phyloP scores from a whole-genome alignment of 352 stramenopile species.

The Phytophthora hybrid region DNA sequence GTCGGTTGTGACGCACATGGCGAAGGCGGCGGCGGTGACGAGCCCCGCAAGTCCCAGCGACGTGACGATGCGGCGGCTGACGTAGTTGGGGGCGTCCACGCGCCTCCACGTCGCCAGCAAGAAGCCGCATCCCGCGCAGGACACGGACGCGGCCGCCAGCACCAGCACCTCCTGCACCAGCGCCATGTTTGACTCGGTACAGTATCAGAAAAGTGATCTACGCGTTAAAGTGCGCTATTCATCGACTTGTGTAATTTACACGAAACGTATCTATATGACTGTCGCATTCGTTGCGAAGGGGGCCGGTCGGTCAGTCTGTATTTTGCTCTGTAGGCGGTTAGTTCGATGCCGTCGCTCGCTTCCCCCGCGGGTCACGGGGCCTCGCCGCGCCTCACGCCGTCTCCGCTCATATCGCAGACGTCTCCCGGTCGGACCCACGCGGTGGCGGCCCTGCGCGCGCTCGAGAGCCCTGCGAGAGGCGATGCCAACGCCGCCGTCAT shows the following conservation, averaged over 20 bases:
- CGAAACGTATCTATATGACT: neutral
- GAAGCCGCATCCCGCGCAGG: constrained; percentile 73
- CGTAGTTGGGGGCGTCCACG: constrained; percentile 70
- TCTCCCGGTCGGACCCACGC: constrained; percentile 15
- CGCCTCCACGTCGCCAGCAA: constrained; percentile 77
- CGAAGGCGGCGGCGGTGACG: constrained; percentile 68
- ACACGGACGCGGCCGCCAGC: constrained; percentile 61
- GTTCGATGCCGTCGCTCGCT: constrained; percentile 36
- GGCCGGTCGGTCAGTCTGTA: constrained; percentile 27
- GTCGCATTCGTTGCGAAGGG: constrained; percentile 6
- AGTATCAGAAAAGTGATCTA: neutral
- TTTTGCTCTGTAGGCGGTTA: constrained; percentile 26
- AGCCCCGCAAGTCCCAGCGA: constrained; percentile 74
- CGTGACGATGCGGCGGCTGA: constrained; percentile 74
- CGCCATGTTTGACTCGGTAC: constrained; percentile 24
- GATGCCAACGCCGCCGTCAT: constrained; percentile 47
- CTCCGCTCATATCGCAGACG: constrained; percentile 4
- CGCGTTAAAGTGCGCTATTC: neutral
- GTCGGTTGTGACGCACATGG: constrained; percentile 45
- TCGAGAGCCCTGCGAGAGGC: constrained; percentile 11
- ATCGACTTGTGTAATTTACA: neutral
- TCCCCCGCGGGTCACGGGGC: constrained; percentile 15
- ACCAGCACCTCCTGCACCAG: constrained; percentile 61
- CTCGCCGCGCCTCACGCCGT: constrained; percentile 16
- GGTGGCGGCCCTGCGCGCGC: constrained; percentile 10